Conservation (phyloP, 352 stramenopile genomes). For the Pythium monospermum region DNA sequence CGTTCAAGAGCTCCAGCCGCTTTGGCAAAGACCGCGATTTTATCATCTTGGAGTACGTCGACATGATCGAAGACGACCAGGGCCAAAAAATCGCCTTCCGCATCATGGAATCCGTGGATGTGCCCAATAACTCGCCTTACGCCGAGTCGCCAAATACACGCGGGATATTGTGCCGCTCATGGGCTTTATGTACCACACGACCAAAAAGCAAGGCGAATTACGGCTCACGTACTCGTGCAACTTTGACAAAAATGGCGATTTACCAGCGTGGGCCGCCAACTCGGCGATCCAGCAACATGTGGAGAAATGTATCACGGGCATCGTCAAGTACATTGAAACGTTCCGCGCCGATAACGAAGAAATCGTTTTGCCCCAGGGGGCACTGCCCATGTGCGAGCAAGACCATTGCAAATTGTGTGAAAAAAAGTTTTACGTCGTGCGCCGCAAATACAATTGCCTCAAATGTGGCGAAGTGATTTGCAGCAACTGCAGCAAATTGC, state of each 20-base stretch:
- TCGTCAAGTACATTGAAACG: slow-evolving; percentile 83
- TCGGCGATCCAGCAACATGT: slow-evolving; percentile 84
- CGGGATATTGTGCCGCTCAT: slow-evolving; percentile 77
- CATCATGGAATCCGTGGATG: slow-evolving; percentile 81
- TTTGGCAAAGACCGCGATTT: slow-evolving; percentile 80
- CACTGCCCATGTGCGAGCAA: slow-evolving; percentile 66
- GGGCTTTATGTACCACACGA: slow-evolving; percentile 86
- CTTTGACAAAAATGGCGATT: slow-evolving; percentile 79
- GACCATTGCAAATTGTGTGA: slow-evolving; percentile 67
- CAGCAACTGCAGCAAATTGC: slow-evolving; percentile 68
- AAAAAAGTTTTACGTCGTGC: slow-evolving; percentile 73
- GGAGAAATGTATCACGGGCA: slow-evolving; percentile 81
- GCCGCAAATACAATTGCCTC: slow-evolving; percentile 77
- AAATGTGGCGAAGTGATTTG: slow-evolving; percentile 80
- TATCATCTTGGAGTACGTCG: slow-evolving; percentile 83
- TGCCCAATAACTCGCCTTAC: slow-evolving; percentile 48
- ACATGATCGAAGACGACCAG: slow-evolving; percentile 85
- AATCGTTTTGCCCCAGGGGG: slow-evolving; percentile 72
- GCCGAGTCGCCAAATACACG: slow-evolving; percentile 61
- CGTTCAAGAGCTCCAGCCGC: slow-evolving; percentile 78
- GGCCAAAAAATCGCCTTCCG: slow-evolving; percentile 80
- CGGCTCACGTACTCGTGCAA: slow-evolving; percentile 86
- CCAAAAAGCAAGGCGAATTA: slow-evolving; percentile 68
- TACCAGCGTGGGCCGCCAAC: slow-evolving; percentile 79
- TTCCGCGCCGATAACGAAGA: slow-evolving; percentile 63